Percentiles rank a stretch among this genome's conserved stretches.
phyloP scores from a whole-genome alignment of 495 filamentous ascomycete species.

The Glutinoglossum americanum region DNA sequence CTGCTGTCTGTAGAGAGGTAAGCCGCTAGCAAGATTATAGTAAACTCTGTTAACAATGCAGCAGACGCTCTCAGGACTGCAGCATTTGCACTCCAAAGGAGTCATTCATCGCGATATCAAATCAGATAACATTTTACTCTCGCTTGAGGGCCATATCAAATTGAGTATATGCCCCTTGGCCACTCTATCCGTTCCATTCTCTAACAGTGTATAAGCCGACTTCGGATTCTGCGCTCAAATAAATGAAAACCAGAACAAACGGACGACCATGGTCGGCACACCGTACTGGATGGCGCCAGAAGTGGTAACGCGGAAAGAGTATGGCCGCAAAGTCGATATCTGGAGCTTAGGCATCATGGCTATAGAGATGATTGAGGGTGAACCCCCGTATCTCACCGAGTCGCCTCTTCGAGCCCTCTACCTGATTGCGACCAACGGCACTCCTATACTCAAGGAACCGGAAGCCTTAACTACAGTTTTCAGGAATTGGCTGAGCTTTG shows the following conservation, averaged over 20 bases:
- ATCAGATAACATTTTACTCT: conserved; percentile 89
- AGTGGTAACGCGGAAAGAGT: conserved; percentile 91
- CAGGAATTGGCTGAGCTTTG: conserved; percentile 72
- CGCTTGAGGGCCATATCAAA: conserved; percentile 93
- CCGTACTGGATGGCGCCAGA: conserved; percentile 99
- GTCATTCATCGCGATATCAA: conserved; percentile 99
- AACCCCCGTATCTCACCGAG: conserved; percentile 91
- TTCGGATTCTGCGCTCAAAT: conserved; percentile 99
- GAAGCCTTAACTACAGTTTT: conserved; percentile 60
- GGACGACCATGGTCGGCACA: conserved; percentile 97
- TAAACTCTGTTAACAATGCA: neutral
- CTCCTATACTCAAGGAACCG: conserved; percentile 86
- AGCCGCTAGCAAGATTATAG: conserved; percentile 7
- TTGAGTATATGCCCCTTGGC: conserved; percentile 37
- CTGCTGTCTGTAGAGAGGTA: conserved; percentile 80
- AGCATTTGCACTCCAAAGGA: conserved; percentile 90
- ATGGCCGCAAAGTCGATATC: conserved; percentile 95
- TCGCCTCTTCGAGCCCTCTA: conserved; percentile 83
- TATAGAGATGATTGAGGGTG: conserved; percentile 99
- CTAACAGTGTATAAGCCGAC: conserved; percentile 44
- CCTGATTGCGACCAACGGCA: conserved; percentile 92
- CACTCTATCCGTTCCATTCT: neutral
- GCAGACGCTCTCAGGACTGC: conserved; percentile 68
- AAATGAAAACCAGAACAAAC: conserved; percentile 89
- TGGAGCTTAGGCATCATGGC: conserved; percentile 99